phyloP scores from a whole-genome alignment of 164 flowering plant genomes.

The Nelumbo lutea region DNA sequence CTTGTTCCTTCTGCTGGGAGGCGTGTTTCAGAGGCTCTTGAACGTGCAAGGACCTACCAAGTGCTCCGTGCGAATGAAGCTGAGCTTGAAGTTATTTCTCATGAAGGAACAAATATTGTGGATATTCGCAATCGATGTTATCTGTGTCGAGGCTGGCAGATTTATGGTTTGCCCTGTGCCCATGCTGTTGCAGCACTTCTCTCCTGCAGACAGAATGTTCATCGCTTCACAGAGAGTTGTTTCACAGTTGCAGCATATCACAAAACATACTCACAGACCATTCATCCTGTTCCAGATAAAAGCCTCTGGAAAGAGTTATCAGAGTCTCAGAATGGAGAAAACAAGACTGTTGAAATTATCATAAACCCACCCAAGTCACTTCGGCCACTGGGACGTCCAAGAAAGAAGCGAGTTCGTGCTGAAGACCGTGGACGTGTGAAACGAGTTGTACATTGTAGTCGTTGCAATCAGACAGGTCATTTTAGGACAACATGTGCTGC shows the following conservation, averaged over 20 bases:
- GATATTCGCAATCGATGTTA: conserved; percentile 43
- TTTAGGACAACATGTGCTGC: conserved; percentile 49
- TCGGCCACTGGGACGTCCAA: conserved; percentile 39
- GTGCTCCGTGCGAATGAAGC: no score
- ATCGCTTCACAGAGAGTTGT: conserved; percentile 45
- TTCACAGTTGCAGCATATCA: conserved; percentile 43
- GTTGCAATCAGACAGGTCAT: conserved; percentile 53
- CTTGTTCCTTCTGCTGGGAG: conserved; percentile 49
- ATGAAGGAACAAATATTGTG: conserved; percentile 34
- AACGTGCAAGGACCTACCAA: conserved; percentile 33
- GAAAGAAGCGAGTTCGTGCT: no score
- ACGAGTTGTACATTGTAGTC: conserved; percentile 46
- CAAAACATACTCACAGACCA: conserved; percentile 43
- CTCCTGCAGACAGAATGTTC: conserved; percentile 42
- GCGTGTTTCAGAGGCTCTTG: conserved; percentile 39
- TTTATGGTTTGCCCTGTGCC: conserved; percentile 40
- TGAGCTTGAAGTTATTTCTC: conserved; percentile 49
- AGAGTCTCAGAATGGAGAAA: conserved; percentile 24
- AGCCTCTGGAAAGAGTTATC: conserved; percentile 40
- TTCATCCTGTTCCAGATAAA: conserved; percentile 47
- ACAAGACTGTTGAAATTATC: conserved; percentile 17
- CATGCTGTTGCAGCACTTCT: conserved; percentile 45
- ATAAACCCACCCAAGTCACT: conserved; percentile 46
- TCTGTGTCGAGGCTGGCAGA: conserved; percentile 45
- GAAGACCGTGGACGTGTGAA: conserved; percentile 45